phyloP scores from a whole-genome alignment of 495 filamentous ascomycete species.

The Talaromyces wortmannii region DNA sequence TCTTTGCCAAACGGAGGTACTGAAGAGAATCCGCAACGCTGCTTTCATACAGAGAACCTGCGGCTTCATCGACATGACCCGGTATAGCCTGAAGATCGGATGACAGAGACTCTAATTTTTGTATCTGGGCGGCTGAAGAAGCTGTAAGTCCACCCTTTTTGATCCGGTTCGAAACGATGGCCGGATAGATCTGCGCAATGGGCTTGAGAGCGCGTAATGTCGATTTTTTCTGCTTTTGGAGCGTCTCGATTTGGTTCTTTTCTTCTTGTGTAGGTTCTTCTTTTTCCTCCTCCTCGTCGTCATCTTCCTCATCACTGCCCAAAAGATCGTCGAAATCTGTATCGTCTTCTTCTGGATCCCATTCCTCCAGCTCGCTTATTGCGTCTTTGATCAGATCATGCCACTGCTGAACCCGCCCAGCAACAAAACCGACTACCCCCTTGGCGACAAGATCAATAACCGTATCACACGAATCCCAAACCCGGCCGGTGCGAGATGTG shows the following conservation, averaged over 20 bases:
- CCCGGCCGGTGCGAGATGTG: conserved; percentile 36
- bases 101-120: conserved; percentile 25
- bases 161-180: conserved; percentile 27
- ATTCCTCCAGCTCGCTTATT: conserved; percentile 76
- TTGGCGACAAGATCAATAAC: conserved; percentile 52
- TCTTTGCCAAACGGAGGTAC: conserved; percentile 20
- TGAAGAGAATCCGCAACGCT: conserved; percentile 19
- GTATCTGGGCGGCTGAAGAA: conserved; percentile 5
- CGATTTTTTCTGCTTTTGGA: conserved; percentile 30
- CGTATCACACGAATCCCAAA: conserved; percentile 65
- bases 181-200: conserved; percentile 33
- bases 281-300: conserved; percentile 20
- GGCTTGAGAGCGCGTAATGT: conserved; percentile 33
- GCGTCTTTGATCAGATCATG: conserved; percentile 71
- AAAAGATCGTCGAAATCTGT: conserved; percentile 40
- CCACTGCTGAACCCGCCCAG: conserved; percentile 57
- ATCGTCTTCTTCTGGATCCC: conserved; percentile 57
- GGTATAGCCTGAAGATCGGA: conserved; percentile 27
- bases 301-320: conserved; percentile 24
- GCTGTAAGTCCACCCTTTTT: conserved; percentile 18
- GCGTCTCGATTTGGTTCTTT: conserved; percentile 18
- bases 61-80: conserved; percentile 39
- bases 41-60: conserved; percentile 40
- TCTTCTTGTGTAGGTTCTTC: conserved; percentile 6
- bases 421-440: conserved; percentile 57